Conservation (phyloP, 129 eudicot genomes). For the Heracleum sosnowskyi region DNA sequence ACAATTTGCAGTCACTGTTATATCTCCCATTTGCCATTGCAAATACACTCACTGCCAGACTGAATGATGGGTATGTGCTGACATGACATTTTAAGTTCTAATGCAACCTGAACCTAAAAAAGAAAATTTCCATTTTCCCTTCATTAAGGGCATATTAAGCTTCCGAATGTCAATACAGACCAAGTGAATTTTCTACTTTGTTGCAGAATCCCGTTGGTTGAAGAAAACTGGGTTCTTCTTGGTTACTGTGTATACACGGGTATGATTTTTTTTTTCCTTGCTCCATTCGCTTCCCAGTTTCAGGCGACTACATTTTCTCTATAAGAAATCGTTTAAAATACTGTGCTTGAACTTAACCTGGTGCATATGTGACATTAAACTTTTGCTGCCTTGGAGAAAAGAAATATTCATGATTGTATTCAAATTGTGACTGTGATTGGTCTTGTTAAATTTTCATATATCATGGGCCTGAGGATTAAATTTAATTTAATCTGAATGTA, state of each 20-base stretch:
- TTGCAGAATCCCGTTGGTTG: conserved; percentile 76
- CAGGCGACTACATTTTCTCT: background rate
- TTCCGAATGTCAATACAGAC: background rate
- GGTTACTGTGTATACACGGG: conserved; percentile 79
- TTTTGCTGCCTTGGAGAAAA: background rate
- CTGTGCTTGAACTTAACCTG: background rate
- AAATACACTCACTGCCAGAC: conserved; percentile 82
- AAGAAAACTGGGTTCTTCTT: conserved; percentile 83
- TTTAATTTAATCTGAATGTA: conserved; percentile 16
- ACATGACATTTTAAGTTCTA: background rate
- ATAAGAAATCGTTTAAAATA: background rate
- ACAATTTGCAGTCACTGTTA: conserved; percentile 55
- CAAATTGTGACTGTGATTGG: background rate
- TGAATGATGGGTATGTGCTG: conserved; percentile 79
- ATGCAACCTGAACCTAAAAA: background rate
- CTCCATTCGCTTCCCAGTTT: background rate
- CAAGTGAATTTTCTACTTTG: background rate
- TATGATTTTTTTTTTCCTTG: conserved; percentile 8
- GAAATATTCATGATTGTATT: background rate
- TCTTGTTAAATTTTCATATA: background rate
- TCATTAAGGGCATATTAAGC: background rate
- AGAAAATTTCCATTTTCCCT: background rate
- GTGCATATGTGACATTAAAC: background rate
- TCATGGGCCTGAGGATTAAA: background rate
- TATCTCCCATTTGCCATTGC: conserved; percentile 95